Base-by-base conservation (phyloP, 169 alveolate genomes). In the Babesia ovis region DNA sequence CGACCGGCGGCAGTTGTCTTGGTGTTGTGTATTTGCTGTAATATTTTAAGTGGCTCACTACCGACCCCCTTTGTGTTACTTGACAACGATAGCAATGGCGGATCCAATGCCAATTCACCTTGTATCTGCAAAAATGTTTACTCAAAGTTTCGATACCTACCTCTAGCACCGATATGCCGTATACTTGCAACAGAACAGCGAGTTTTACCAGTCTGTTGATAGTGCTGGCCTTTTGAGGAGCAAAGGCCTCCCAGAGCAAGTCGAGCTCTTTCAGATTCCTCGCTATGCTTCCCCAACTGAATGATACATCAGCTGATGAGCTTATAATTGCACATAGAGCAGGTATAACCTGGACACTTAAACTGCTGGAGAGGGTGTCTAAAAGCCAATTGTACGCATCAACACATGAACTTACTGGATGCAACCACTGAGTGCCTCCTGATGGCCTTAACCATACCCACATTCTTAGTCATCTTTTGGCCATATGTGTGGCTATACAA, bases 201-300 rank as follows among this genome's bases (percentile, higher is more conserved):
- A 57, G 14, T 31, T 61, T 59, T 12, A 70, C 12, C 0, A 79
- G 32, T 14, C 76, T 74, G 46, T n/a, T 42, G 31, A 79, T 29
- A 12, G 83, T 45, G 14, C 29, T 35, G 20, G 72, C 67, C 20
- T 75, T 75, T 6, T 45, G 25, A 0, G 87, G 87, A 20, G 56
- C 69, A 56, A 79, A 59, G n/a, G 81, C 75, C 41, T 79, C 83
- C 81, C 81, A 79, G 16, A 69, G 25, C 31, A 54, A 64, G 34
- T 79, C 87, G 18, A 79, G 31, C n/a, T 64, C 74, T 46, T 48
- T 46, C 18, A 64, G 1, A 22, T 32, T 37, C 34, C 61, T 45
- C 20, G 61, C 29, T 12, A 64, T 39, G 61, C 32, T 64, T 9
- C 11, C 3, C 35, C 35, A 45, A 3, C 50, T 1, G 20, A 23